phyloP scores from a whole-genome alignment of 495 filamentous ascomycete species.

The Penicillium malachiteum region DNA sequence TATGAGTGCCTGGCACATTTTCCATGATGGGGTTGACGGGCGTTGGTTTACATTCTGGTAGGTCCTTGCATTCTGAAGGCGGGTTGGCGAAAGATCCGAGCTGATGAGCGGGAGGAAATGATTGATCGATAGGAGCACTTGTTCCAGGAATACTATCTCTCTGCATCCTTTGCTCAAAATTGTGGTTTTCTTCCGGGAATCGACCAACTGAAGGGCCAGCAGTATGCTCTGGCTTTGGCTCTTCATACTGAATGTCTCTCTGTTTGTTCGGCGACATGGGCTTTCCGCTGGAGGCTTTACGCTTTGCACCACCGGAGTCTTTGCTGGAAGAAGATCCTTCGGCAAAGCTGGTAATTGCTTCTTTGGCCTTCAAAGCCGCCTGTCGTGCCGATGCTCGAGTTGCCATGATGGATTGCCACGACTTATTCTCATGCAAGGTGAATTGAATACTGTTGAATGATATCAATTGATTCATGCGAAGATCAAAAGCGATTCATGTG shows the following conservation, averaged over 20 bases:
- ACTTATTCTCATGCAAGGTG: not conserved
- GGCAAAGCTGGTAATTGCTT: slow-evolving; percentile 34
- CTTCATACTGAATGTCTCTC: slow-evolving; percentile 5
- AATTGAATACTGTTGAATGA: no score
- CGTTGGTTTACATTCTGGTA: not conserved
- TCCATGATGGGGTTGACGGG: not conserved
- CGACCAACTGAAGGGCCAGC: slow-evolving; percentile 1
- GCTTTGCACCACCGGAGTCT: slow-evolving; percentile 31
- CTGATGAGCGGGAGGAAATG: not conserved
- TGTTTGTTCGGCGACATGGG: slow-evolving; percentile 31
- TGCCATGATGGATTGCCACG: slow-evolving; percentile 21
- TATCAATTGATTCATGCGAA: no score
- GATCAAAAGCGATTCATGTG: not conserved
- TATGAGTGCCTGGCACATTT: not conserved
- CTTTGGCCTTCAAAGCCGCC: slow-evolving; percentile 47
- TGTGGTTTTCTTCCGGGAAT: not conserved
- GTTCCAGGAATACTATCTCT: not conserved
- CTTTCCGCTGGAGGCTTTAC: slow-evolving; percentile 31
- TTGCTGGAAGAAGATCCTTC: slow-evolving; percentile 20
- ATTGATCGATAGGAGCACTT: not conserved
- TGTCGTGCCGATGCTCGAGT: slow-evolving; percentile 43
- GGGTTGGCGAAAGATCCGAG: not conserved
- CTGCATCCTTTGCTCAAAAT: not conserved
- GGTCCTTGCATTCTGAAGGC: not conserved
- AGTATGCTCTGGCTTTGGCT: slow-evolving; percentile 25